Evolutionary conservation across 2,329 filamentous ascomycete species (phyloP).

Genomic region (Diaporthe sp.): DNA sequence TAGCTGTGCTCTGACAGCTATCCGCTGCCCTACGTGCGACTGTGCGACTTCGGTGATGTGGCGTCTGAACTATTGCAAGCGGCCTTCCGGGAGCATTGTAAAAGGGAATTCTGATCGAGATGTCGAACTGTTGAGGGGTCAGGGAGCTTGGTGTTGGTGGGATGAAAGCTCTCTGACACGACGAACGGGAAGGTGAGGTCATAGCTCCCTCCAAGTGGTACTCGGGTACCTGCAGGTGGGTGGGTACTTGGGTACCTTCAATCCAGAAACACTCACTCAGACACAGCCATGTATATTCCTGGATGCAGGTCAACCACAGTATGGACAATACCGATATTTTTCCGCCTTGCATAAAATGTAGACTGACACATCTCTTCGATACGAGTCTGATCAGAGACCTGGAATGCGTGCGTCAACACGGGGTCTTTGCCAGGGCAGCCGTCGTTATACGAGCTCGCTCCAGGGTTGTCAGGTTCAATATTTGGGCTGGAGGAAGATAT

Average conservation of each 20-base stretch:
- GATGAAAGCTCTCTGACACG: conserved; percentile 1
- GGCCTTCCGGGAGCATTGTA: neutral
- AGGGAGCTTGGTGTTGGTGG: conserved; percentile 3
- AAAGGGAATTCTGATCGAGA: conserved; percentile 9
- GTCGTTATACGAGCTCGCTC: neutral
- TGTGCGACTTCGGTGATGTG: neutral
- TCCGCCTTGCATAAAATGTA: neutral
- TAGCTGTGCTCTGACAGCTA: neutral
- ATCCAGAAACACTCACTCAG: neutral
- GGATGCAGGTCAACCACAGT: neutral
- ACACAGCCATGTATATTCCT: neutral
- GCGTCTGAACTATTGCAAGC: conserved; percentile 4
- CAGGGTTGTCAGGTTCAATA: neutral
- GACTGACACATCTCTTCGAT: neutral
- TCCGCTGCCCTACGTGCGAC: neutral
- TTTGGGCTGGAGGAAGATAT: neutral
- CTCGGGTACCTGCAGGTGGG: neutral
- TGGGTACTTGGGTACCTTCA: neutral
- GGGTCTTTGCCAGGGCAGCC: neutral
- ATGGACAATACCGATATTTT: neutral
- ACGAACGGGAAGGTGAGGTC: conserved; percentile 5
- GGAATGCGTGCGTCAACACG: neutral
- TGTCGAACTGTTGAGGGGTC: neutral
- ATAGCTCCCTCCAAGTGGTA: neutral
- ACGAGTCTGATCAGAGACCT: neutral